Base-by-base conservation (phyloP, 176 grass and related monocot genomes). In the Melocanna baccifera region DNA sequence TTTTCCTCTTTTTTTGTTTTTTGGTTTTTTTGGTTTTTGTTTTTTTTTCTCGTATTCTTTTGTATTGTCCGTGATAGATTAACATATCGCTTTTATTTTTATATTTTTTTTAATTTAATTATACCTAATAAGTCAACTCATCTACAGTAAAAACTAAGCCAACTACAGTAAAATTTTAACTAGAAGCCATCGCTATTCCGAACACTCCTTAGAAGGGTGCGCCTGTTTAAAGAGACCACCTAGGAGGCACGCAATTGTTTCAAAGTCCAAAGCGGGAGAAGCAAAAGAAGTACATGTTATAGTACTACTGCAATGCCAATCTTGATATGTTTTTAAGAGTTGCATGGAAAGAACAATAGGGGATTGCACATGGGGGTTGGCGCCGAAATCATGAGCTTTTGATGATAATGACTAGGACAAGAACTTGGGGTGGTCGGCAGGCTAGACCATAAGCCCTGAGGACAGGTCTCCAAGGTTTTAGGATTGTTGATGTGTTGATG, bases 201-300 rank as follows among this genome's bases (percentile, higher is more conserved):
- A n/a, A n/a, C n/a, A n/a, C n/a, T n/a, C n/a, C n/a, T n/a, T n/a
- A 67, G 52, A 80, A 89, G 89, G 91, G 89, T 92, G 91, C 93
- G 57, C 58, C 75, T 82, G 84, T 74, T 88, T 83, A 83, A 92
- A 92, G 86, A 81, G 53, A 69, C 43, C 87, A 80, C 89, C 82
- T 19, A 76, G 80, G 76, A 29, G 51, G 42, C 61, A 81, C 64
- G 77, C 76, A 39, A 86, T 82, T 59, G 83, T 68, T 90, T 73
- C 67, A 66, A 79, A 79, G 88, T 86, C 66, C 80, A 28, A 7
- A 74, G 40, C 43, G 75, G 80, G 79, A 6, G 5, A 19, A 55
- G n/a, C 30, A 45, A 65, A 40, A 14, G 48, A 68, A 73, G 50
- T 39, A 74, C 89, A 75, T 34, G 88, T 66, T 55, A 37, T 14